Conservation (phyloP, 805 yeast species). For the Candida manassasensis region DNA sequence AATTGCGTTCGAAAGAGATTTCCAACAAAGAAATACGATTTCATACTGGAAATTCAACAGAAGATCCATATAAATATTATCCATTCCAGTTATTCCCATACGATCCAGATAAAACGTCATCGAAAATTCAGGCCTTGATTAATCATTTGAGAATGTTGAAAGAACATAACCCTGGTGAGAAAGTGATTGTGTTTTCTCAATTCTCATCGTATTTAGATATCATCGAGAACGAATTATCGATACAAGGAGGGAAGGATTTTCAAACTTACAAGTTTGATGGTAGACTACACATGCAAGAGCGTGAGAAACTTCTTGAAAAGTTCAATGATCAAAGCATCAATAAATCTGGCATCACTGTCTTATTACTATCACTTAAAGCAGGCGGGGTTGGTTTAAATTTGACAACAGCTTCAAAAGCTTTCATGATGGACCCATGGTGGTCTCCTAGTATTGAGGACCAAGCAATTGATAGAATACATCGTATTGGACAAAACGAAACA, state of each 20-base stretch:
- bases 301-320: conserved; percentile 55
- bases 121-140: conserved; percentile 68
- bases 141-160: conserved; percentile 51
- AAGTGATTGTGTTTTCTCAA: conserved; percentile 86
- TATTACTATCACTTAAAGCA: conserved; percentile 77
- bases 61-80: conserved; percentile 18
- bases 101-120: conserved; percentile 54
- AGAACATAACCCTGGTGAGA: conserved; percentile 58
- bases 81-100: conserved; percentile 36
- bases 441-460: conserved; percentile 87
- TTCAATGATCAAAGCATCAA: conserved; percentile 38
- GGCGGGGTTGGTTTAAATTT: conserved; percentile 93
- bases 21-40: conserved; percentile 23
- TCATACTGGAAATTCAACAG: conserved; percentile 22
- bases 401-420: conserved; percentile 80
- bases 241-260: conserved; percentile 41
- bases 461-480: conserved; percentile 85
- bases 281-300: conserved; percentile 57
- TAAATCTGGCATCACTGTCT: conserved; percentile 36
- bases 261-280: conserved; percentile 77
- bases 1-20: conserved; percentile 28
- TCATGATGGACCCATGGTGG: conserved; percentile 98
- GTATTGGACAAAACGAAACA: conserved; percentile 75
- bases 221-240: conserved; percentile 54
- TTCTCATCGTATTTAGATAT: conserved; percentile 79